These are phyloP conservation scores for Penicillium sp. DNA, from an alignment of 2,329 filamentous ascomycete species.

Conservation along the genomic window DNA sequence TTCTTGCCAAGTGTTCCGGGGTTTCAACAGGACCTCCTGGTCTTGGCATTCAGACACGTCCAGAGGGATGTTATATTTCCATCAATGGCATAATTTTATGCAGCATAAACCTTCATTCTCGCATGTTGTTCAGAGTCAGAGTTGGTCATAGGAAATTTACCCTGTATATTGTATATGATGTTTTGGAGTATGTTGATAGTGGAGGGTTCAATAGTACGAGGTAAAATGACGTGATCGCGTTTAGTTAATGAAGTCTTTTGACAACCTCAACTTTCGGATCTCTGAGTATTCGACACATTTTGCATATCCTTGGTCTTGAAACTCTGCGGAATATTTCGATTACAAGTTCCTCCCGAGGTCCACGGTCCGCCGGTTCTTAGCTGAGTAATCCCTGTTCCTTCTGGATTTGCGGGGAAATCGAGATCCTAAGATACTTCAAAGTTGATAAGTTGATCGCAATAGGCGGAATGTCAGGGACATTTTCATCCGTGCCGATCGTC, in stretches of 20 bases:
- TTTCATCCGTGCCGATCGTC: conserved; percentile 32
- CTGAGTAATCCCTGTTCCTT: conserved; percentile 2
- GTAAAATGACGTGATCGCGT: neutral
- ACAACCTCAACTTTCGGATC: neutral
- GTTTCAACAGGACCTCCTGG: conserved; percentile 5
- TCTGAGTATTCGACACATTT: neutral
- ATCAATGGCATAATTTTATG: conserved; percentile 4
- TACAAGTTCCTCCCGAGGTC: no score
- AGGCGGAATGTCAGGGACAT: conserved; percentile 23
- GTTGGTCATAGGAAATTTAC: neutral
- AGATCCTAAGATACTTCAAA: neutral
- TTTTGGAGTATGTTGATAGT: neutral
- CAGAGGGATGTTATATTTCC: conserved; percentile 9
- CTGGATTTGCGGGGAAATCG: conserved; percentile 1
- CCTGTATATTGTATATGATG: no score
- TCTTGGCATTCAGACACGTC: conserved; percentile 12
- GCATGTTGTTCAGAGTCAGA: neutral
- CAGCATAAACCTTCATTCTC: neutral
- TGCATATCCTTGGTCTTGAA: neutral
- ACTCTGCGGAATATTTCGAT: neutral
- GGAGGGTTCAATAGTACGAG: neutral
- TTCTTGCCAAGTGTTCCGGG: conserved; percentile 9
- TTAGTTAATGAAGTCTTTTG: neutral
- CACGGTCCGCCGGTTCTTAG: neutral
- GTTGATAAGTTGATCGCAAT: neutral